Base-by-base conservation (phyloP, 192 early-diverging fungal genomes). In the Linnemannia zychae region DNA sequence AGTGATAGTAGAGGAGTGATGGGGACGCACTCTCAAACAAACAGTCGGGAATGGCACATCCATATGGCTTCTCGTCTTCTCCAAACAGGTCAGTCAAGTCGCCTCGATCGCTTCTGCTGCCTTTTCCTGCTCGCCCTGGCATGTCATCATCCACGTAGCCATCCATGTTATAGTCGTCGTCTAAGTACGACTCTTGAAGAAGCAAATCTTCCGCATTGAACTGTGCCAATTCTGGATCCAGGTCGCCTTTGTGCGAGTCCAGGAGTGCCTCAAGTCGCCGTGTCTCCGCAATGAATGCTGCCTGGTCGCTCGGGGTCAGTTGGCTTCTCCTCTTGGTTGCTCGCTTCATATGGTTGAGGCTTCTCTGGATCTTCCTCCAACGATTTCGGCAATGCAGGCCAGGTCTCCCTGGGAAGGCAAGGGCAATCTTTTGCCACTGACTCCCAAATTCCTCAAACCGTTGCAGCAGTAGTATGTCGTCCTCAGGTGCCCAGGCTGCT, bases 401-500 rank as follows among this genome's bases (percentile, higher is more conserved):
- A 0, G 95, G 94, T 47, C 95, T 88, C 0, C 94, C 94, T 46
- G 93, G 92, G 77, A 96, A 95, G 18, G 89, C 94, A 0, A 90
- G 78, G 0, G 95, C 94, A 46, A 96, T 96, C 70, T 93, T 92
- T 84, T 95, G 94, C 95, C 95, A 96, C 80, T 94, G 94, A 48
- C 91, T 95, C 18, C 95, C 95, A 66, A 84, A 92, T 60, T 95
- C 92, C 16, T 82, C 79, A 77, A 90, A 93, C 79, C 92, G 92
- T 33, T 92, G 88, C 67, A 94, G 80, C 50, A 95, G 79, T 3
- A 92, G 71, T 0, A 79, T 79, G 79, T 95, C 94, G 47, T 95
- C 94, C 46, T 93, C 92, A 7, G 92, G 86, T 9, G 88, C 91
- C 94, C 94, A 95, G 36, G 92, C 91, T 28, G 92, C 91, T 13